Evolutionary conservation across 2,329 filamentous ascomycete genomes (phyloP), one percentile per base, ranked within the genome.

Genomic region (Orbilia javanica): DNA sequence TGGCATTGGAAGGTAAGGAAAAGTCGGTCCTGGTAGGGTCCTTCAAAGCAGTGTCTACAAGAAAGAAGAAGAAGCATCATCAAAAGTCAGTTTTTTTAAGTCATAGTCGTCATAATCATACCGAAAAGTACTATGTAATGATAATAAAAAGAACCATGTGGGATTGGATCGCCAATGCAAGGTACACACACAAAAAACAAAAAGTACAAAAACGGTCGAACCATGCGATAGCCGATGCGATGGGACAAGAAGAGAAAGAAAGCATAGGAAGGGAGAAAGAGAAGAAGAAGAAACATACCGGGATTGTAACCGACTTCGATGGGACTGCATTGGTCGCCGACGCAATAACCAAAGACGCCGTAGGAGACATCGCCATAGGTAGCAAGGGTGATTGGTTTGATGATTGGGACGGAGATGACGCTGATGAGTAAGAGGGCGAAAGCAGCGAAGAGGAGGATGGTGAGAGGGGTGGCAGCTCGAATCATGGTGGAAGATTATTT

Each of bases 271-370:
- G 11, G 20, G 44, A 6, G 39, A n/a, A 15, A 52, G 11, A 22
- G 48, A 18, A 34, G 20, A 31, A 31, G 3, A n/a, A 27, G 48
- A n/a, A n/a, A 87, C 90, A 82, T 86, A 97, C 94, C 88, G 80
- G 91, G 91, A 83, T 92, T 90, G 85, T 98, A 99, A 83, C 95
- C 96, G 81, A 99, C 89, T 83, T 91, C 89, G 80, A 95, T 89
- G 46, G 87, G 86, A 82, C 89, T 92, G 84, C 96, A 98, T 8
- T 85, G 82, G 79, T 83, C 84, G 44, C 85, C 86, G 80, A 89
- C 87, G 85, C 96, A 99, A 82, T 90, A 97, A 27, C 96, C 96
- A 86, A 98, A 95, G 60, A 98, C 94, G 60, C 96, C 96, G 86
- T 96, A 97, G 81, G 90, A 90, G 81, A 93, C 89, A 81, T 91